Conservation (phyloP, 2,329 filamentous ascomycete genomes). For the Diplodia mutila region DNA sequence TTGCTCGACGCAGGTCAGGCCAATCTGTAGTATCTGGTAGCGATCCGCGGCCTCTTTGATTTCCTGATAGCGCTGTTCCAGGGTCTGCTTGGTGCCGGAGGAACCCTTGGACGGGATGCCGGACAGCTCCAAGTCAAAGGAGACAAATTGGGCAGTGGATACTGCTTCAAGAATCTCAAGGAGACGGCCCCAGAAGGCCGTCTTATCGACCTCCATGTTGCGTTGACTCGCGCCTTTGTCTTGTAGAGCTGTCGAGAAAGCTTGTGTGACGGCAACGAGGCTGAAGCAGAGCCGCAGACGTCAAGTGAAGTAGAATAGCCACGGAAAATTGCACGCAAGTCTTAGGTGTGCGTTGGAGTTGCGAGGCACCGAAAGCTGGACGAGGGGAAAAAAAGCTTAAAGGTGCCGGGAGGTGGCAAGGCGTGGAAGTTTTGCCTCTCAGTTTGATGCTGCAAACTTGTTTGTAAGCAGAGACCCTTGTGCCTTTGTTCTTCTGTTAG, state of each 20-base stretch:
- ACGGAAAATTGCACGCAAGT: background rate
- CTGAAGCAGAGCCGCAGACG: background rate
- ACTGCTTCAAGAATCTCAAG: conserved; percentile 62
- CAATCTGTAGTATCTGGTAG: conserved; percentile 68
- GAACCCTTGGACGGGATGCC: conserved; percentile 55
- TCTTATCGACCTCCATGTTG: conserved; percentile 61
- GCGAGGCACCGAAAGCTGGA: background rate
- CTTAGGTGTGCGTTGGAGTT: background rate
- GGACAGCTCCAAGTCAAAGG: conserved; percentile 69
- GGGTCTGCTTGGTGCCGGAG: conserved; percentile 48
- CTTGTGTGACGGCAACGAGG: background rate
- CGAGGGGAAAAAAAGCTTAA: background rate
- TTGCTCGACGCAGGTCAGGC: conserved; percentile 67
- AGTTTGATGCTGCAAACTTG: conserved; percentile 4
- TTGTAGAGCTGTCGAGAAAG: background rate
- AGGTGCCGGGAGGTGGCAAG: background rate
- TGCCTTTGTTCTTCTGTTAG: background rate
- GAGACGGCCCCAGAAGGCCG: conserved; percentile 55
- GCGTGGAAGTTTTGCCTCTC: background rate
- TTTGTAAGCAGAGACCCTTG: background rate
- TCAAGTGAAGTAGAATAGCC: too few species aligned
- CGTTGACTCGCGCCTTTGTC: conserved; percentile 38
- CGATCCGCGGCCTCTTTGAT: conserved; percentile 63
- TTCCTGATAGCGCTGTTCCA: conserved; percentile 66
- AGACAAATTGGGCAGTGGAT: conserved; percentile 63